Base-by-base conservation (phyloP, 179 eudicot genomes). In the Pouteria campechiana region DNA sequence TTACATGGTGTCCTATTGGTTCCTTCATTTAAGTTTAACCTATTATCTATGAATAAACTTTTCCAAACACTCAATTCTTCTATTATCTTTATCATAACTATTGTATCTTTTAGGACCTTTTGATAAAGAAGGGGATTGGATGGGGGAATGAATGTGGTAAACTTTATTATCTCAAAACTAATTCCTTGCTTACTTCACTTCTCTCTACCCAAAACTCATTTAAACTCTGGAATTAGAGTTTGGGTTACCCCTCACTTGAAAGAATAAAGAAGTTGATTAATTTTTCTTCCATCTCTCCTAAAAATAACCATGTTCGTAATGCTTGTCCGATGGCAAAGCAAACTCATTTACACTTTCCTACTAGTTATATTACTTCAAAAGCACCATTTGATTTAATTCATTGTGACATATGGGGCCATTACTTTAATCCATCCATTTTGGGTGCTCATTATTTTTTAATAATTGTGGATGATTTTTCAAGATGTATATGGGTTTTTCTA, bases 61-160 rank as follows among this genome's bases (percentile, higher is more conserved):
- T 13, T 3, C 3, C 1, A 2, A 0, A 3, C 8, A 0, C 24
- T 41, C 4, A 1, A 0, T 2, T 47, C n/a, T 22, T 11, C 5
- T 9, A 12, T 23, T 9, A 22, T 10, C 2, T 34, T 48, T 5
- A 13, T 3, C 15, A 1, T 3, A 1, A 48, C 5, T 5, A 10
- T 22, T 48, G 29, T 46, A 7, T 43, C 2, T 5, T n/a, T 14
- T 9, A 43, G 48, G 48, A 43, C 34, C 48, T 14, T 8, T 4
- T n/a, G n/a, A 31, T 20, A 28, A 22, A 7, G 17, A 46, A n/a
- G 29, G 33, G 8, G 39, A 48, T 48, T 48, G 52, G 32, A 41
- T 33, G 5, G 29, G 32, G 52, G 2, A 48, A 2, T 31, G 31
- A 48, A 15, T 6, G 11, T 8, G 42, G 7, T n/a, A 32, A 41